Percentiles rank a stretch among this genome's conserved stretches.
Conservation (phyloP, 148 eudicot species). For the Chenopodium suecicum region DNA sequence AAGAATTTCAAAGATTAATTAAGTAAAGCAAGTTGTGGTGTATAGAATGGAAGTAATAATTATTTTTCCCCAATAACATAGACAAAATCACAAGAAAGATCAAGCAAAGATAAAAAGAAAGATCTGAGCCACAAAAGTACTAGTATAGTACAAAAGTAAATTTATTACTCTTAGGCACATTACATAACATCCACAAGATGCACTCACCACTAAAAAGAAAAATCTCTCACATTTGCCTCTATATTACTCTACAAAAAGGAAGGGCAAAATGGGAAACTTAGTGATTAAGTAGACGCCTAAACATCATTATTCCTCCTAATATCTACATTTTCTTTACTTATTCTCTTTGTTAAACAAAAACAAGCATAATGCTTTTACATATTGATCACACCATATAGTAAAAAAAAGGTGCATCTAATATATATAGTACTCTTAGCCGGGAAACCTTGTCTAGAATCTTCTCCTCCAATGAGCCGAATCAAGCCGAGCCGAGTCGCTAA, state of each 20-base stretch:
- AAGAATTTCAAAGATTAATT: not conserved
- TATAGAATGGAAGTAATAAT: not conserved
- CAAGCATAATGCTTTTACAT: slow-evolving; percentile 1
- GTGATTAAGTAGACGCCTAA: slow-evolving; percentile 9
- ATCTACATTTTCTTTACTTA: slow-evolving; percentile 20
- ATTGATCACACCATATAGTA: not conserved
- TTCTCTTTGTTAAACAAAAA: slow-evolving; percentile 10
- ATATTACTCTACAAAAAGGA: slow-evolving; percentile 18
- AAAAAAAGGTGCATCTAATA: not conserved
- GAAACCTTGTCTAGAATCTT: not conserved
- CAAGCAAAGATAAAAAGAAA: not conserved
- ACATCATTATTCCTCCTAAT: slow-evolving; percentile 6
- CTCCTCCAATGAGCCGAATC: too few species aligned
- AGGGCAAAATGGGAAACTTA: slow-evolving; percentile 21
- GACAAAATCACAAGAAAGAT: slow-evolving; percentile 1
- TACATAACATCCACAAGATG: not conserved
- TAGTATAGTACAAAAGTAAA: not conserved
- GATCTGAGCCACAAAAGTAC: slow-evolving; percentile 11
- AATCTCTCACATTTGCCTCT: slow-evolving; percentile 26
- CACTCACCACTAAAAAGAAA: slow-evolving; percentile 4
- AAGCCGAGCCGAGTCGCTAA: too few species aligned
- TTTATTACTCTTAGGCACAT: not conserved
- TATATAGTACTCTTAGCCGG: too few species aligned
- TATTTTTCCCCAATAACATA: not conserved
- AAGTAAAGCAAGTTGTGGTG: slow-evolving; percentile 1